Evolutionary conservation across 495 filamentous ascomycete species (phyloP), one percentile per base, ranked within the genome.

Genomic region (Hypoxylon cercidicola): DNA sequence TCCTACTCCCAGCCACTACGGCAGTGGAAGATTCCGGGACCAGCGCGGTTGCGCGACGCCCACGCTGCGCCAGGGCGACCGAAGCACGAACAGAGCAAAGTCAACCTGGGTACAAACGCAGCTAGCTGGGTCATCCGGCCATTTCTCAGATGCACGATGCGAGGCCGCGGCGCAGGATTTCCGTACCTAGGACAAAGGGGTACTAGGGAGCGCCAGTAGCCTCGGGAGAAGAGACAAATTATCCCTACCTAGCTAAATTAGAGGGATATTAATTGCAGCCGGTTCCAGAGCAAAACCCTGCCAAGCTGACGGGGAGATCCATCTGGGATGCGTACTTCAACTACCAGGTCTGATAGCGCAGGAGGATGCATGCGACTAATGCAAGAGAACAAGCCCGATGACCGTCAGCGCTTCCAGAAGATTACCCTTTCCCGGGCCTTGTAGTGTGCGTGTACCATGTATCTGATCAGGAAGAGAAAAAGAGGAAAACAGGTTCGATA

Each of bases 121-220:
- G 20, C 44, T 28, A 15, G 44, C 10, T 55, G 60, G 60, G 60
- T 63, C 60, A 63, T 46, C 60, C 39, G 60, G 44, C 34, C 39
- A 32, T 15, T 46, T 40, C 55, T 56, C 35, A 15, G 45, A 16
- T 53, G n/a, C 48, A 18, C 39, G 35, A 58, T 68, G 64, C 59
- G 49, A 19, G 23, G 13, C 20, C 32, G 53, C 48, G 64, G 59
- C 58, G 34, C 64, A 55, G 58, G 8, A 20, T 37, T 19, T 32
- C 53, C 13, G 43, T 53, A 30, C 23, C 35, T 40, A 32, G 37
- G 34, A 58, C 28, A 40, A 47, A 48, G 39, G 44, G 41, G 20
- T 37, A 39, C 41, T 20, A 18, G 13, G 13, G 28, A 52, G n/a
- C 18, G 1, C 9, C 15, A 43, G 40, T 16, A 19, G 40, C 40